Base-by-base conservation (phyloP, 2,329 filamentous ascomycete genomes). In the Harringtonia aguacate region DNA sequence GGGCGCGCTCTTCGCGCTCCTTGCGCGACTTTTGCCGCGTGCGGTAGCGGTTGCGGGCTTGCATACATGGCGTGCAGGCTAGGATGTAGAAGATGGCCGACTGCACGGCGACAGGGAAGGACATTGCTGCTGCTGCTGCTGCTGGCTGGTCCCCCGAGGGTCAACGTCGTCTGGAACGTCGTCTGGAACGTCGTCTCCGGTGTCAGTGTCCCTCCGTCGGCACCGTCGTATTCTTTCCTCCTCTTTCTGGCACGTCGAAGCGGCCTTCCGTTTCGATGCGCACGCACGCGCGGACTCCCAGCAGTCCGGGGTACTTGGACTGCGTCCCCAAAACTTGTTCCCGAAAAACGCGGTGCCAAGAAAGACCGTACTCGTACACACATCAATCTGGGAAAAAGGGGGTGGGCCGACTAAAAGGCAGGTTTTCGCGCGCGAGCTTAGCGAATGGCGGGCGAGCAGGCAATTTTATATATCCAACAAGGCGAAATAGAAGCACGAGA, bases 51-150 rank as follows among this genome's bases (percentile, higher is more conserved):
- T 84, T 76, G 41, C 74, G 72, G 48, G 82, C 75, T 52, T 85
- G 77, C 45, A 80, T 72, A 65, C 88, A 95, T 63, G 84, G 84
- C 49, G 82, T 80, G 59, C 85, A 90, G 45, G 84, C 83, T 47
- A 84, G 66, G 52, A 86, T 72, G 67, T 86, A 87, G 69, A 88
- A 89, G 59, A 86, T 66, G 52, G 81, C 82, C 43, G 84, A 88
- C 61, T 86, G 85, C 28, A 86, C 67, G 55, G 77, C 78, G 48
- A 76, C 69, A 46, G 67, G 65, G 50, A 80, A 65, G 47, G 70
- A 70, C 70, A 74, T 75, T 44, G 13, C 48, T 37, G 7, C 13
- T n/a, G n/a, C n/a, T n/a, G n/a, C n/a, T n/a, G n/a, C n/a, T n/a
- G n/a, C n/a, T n/a, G 29, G 36, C 22, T 17, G 27, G 34, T 30